Percentiles rank a stretch among this genome's conserved stretches.
These are phyloP conservation scores for Margaritispora aquatica DNA, from an alignment of 495 filamentous ascomycete genomes.

Conservation along the genomic window DNA sequence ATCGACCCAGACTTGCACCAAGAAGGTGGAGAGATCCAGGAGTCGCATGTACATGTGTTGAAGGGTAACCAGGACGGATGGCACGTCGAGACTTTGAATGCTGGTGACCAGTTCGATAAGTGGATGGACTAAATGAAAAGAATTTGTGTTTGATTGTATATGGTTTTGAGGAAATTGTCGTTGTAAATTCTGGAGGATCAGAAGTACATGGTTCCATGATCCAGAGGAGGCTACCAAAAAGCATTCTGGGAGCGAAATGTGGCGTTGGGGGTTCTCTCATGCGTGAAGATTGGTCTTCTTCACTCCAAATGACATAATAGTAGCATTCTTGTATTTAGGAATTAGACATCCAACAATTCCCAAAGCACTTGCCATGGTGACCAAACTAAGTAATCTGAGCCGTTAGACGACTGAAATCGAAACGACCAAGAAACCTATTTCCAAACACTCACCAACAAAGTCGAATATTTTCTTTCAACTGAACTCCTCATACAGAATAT, in stretches of 20 bases:
- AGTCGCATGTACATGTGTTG: slow-evolving; percentile 28
- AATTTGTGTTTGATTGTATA: background rate
- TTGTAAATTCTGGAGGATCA: background rate
- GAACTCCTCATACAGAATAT: too few relatives aligned
- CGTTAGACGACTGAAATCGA: too few relatives aligned
- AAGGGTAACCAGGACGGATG: slow-evolving; percentile 29
- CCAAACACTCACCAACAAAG: too few relatives aligned
- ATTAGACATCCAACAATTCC: background rate
- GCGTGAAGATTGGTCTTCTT: background rate
- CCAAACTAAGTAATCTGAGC: too few relatives aligned
- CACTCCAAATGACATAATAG: background rate
- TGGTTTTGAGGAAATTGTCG: background rate
- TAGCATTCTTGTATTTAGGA: background rate
- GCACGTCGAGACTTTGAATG: slow-evolving; percentile 26
- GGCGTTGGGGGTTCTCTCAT: slow-evolving; percentile 9
- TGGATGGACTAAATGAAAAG: slow-evolving; percentile 17
- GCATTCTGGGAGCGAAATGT: slow-evolving; percentile 6
- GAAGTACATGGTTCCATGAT: background rate
- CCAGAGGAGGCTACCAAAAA: background rate
- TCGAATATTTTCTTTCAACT: too few relatives aligned
- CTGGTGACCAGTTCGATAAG: slow-evolving; percentile 24
- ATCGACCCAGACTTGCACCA: slow-evolving; percentile 11
- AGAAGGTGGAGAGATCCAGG: slow-evolving; percentile 16
- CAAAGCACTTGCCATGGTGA: too few relatives aligned
- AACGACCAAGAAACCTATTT: too few relatives aligned